Evolutionary conservation across 305 asterid genomes (phyloP), one percentile per base, ranked within the genome.

Genomic region (Plantago lanceolata): DNA sequence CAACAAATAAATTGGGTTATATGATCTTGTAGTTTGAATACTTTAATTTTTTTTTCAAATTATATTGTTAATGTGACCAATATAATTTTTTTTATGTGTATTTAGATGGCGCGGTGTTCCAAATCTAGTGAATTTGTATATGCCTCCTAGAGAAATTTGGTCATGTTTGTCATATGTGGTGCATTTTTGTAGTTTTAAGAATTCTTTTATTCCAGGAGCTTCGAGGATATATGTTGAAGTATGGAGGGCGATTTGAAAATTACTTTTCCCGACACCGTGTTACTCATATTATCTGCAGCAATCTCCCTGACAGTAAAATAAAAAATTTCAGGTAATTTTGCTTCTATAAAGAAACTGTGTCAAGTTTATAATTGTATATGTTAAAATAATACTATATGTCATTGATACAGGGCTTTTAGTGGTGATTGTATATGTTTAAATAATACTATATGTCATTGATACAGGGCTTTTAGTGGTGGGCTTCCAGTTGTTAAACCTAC

Each of bases 401-500:
- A 44, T 64, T 73, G 65, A 56, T 67, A 8, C 64, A 93, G 99
- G 94, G 85, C 95, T 49, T 93, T 93, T 79, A 89, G 99, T 68
- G 74, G 94, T 68, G 99, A n/a, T n/a, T n/a, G n/a, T n/a, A n/a
- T 64, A 35, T 63, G 57, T 15, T 61, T 74, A 51, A 58, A 50
- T 19, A 12, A 61, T 47, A 2, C 12, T 65, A n/a, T 44, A 68
- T 71, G 58, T 67, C 61, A 44, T 64, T 73, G 65, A 56, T 67
- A 8, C 64, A 93, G 99, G 94, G 85, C 95, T 49, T 93, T 93
- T 79, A 89, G 99, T 68, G 74, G 94, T 68, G 99, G 99, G 52
- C 96, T 93, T 71, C 99, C 99, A 57, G 87, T 93, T 40, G 94
- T 93, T 65, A 93, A 93, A 76, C 96, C 99, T 33, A 71, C 85